Percentiles rank a stretch among this genome's conserved stretches.
Conservation (phyloP, 2,329 filamentous ascomycete genomes). For the Penicillium sp. region DNA sequence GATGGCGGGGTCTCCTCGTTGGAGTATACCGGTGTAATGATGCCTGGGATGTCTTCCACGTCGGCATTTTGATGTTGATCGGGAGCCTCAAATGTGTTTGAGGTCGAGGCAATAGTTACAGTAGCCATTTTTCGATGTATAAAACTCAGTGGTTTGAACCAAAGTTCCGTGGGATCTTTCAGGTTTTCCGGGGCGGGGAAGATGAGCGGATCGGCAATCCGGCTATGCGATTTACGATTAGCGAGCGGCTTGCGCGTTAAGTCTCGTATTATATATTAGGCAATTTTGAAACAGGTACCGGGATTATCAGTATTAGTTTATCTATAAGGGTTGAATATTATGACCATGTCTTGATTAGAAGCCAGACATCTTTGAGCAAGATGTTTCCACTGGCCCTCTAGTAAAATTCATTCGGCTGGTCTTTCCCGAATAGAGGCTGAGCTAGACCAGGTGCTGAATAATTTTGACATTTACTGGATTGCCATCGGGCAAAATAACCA, state of each 20-base stretch:
- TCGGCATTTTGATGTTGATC: background rate
- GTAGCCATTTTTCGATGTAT: background rate
- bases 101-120: background rate
- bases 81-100: background rate
- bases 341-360: too few species aligned
- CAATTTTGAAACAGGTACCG: background rate
- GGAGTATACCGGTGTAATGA: background rate
- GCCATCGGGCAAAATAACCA: too few species aligned
- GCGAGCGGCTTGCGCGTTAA: background rate
- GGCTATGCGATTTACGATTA: background rate
- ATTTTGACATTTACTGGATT: too few species aligned
- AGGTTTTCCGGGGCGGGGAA: conserved; percentile 3
- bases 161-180: background rate
- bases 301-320: too few species aligned
- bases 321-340: too few species aligned
- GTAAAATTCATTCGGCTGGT: too few species aligned
- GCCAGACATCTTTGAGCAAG: too few species aligned
- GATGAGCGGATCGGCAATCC: background rate
- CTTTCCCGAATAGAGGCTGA: too few species aligned
- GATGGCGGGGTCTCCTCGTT: conserved; percentile 24
- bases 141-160: background rate
- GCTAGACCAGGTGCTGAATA: too few species aligned
- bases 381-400: too few species aligned
- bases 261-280: background rate
- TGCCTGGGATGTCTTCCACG: background rate